A percentile compares a stretch with the other conserved stretches of the same genome.
These are phyloP conservation scores for Areca catechu DNA, from an alignment of 176 grass and related monocot genomes.

Conservation along the genomic window DNA sequence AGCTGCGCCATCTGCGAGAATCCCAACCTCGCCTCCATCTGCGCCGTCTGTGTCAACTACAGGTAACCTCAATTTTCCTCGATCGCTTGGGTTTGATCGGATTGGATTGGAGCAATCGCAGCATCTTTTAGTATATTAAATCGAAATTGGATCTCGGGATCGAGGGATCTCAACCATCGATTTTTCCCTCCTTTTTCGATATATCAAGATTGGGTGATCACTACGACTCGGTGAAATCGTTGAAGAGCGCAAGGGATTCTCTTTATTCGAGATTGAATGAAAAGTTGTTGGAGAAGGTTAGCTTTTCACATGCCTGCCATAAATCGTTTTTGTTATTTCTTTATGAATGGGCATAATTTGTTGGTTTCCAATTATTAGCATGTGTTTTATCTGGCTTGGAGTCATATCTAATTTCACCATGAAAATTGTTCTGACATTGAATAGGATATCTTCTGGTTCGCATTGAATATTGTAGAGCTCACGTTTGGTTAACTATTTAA, in stretches of 20 bases:
- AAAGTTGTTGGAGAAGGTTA: slow-evolving; percentile 56
- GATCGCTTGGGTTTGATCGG: not conserved
- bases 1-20: slow-evolving; percentile 73
- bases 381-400: no score
- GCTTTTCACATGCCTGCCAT: not conserved
- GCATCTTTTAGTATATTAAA: no score
- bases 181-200: not conserved
- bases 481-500: no score
- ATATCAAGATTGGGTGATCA: slow-evolving; percentile 47
- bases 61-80: slow-evolving; percentile 20
- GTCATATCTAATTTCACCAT: no score
- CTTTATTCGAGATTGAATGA: slow-evolving; percentile 40
- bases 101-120: not conserved
- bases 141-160: not conserved
- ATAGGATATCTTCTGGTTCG: no score
- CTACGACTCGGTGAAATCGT: slow-evolving; percentile 35
- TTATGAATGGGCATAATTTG: not conserved
- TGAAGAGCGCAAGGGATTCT: slow-evolving; percentile 52
- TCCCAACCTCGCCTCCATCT: slow-evolving; percentile 79
- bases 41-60: slow-evolving; percentile 63
- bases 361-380: not conserved
- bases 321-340: not conserved
- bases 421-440: no score
- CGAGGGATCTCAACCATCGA: no score
- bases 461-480: no score